phyloP scores from a whole-genome alignment of 176 grass and related monocot genomes.

The Alopecurus myosuroides region DNA sequence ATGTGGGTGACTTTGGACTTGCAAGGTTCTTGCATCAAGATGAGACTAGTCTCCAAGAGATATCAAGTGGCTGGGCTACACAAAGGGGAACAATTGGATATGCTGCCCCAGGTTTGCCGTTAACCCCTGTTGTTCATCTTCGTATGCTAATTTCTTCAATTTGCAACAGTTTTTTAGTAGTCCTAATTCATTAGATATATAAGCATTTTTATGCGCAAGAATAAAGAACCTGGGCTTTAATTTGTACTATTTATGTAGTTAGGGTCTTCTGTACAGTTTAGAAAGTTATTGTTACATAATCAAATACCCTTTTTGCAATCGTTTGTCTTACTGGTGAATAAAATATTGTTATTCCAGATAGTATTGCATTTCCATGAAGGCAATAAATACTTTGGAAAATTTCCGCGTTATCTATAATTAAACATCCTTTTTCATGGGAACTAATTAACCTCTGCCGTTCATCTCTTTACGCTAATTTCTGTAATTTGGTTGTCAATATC shows the following conservation, averaged over 20 bases:
- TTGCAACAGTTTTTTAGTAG: neutral
- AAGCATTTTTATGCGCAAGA: neutral
- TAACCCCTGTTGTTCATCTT: neutral
- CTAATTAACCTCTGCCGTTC: too few relatives aligned
- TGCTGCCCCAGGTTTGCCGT: conserved; percentile 11
- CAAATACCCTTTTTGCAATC: too few relatives aligned
- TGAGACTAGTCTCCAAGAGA: neutral
- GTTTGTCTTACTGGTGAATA: too few relatives aligned
- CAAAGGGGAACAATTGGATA: conserved; percentile 1
- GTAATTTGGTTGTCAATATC: too few relatives aligned
- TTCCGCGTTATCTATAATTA: too few relatives aligned
- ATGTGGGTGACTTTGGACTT: conserved; percentile 1
- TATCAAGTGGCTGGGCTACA: conserved; percentile 9
- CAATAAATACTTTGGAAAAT: too few relatives aligned
- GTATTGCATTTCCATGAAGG: too few relatives aligned
- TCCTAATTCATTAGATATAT: neutral
- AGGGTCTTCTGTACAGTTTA: neutral
- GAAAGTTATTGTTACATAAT: too few relatives aligned
- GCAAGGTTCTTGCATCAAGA: neutral
- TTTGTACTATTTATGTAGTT: neutral
- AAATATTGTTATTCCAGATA: too few relatives aligned
- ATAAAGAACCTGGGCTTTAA: neutral
- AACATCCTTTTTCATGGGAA: too few relatives aligned
- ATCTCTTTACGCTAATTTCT: too few relatives aligned
- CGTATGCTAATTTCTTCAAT: neutral